A percentile compares a stretch with the other conserved stretches of the same genome.
phyloP scores from a whole-genome alignment of 495 filamentous ascomycete genomes.

The Penicillium alfredii region DNA sequence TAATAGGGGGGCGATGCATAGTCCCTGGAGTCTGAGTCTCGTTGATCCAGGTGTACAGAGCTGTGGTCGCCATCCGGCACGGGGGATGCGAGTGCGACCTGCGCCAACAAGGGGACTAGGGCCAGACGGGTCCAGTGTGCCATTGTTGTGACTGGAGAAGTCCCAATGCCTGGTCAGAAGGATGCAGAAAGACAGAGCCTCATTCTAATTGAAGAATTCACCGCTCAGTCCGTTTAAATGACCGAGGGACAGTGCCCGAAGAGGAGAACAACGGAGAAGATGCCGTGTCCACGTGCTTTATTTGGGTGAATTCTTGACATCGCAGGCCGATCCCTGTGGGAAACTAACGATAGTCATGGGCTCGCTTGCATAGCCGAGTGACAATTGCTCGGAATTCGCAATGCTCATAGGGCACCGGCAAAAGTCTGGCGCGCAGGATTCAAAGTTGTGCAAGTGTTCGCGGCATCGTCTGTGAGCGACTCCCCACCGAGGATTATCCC shows the following conservation, averaged over 20 bases:
- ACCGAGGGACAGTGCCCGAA: neutral
- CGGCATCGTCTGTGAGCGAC: constrained; percentile 4
- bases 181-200: too few species aligned
- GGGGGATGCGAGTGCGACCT: constrained; percentile 9
- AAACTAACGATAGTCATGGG: too few species aligned
- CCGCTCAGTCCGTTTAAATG: too few species aligned
- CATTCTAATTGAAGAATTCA: too few species aligned
- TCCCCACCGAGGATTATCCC: constrained; percentile 7
- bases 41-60: constrained; percentile 4
- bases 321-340: too few species aligned
- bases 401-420: constrained; percentile 7
- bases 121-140: constrained; percentile 18
- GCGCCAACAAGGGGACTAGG: constrained; percentile 14
- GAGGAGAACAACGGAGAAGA: constrained; percentile 4
- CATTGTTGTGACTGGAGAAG: too few species aligned
- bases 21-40: constrained; percentile 8
- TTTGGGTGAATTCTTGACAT: constrained; percentile 5
- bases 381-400: neutral
- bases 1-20: constrained; percentile 62
- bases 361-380: constrained; percentile 19
- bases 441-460: too few species aligned
- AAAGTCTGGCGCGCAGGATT: too few species aligned
- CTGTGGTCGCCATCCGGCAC: constrained; percentile 9
- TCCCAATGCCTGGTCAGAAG: too few species aligned
- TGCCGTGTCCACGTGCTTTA: constrained; percentile 13